Evolutionary conservation across 2,329 filamentous ascomycete genomes (phyloP).

Genomic region (Paraphoma chrysanthemicola): DNA sequence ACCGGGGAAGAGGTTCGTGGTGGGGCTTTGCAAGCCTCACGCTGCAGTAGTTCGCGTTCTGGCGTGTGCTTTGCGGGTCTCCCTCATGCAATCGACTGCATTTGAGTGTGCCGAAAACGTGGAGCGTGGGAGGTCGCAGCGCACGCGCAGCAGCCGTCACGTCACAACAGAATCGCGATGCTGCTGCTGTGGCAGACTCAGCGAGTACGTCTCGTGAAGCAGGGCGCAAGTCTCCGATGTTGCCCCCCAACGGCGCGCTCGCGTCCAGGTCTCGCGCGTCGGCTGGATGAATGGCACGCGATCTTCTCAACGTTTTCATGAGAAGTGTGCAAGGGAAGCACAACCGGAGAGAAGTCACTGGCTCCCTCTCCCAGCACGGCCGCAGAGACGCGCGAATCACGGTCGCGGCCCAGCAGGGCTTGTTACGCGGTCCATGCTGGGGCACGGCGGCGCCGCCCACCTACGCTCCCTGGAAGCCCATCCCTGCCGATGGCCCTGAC

Average conservation of each 20-base stretch:
- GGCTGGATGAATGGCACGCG: constrained; percentile 14
- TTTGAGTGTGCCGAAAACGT: constrained; percentile 13
- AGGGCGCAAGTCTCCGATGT: too few relatives aligned
- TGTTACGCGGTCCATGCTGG: constrained; percentile 12
- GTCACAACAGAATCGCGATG: background rate
- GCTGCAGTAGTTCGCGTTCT: constrained; percentile 22
- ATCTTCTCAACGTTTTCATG: constrained; percentile 11
- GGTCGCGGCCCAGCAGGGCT: constrained; percentile 15
- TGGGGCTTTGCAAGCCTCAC: constrained; percentile 26
- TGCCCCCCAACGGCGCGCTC: background rate
- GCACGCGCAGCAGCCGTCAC: background rate
- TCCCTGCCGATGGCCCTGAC: constrained; percentile 27
- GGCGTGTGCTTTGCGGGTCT: constrained; percentile 30
- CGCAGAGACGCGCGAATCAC: constrained; percentile 28
- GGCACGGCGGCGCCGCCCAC: constrained; percentile 23
- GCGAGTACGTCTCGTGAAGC: too few relatives aligned
- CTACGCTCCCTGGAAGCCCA: constrained; percentile 33
- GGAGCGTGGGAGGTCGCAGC: constrained; percentile 14
- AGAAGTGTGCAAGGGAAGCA: constrained; percentile 13
- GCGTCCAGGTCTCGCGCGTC: background rate
- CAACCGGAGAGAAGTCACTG: constrained; percentile 22
- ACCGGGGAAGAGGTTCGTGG: constrained; percentile 17
- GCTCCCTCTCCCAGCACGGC: constrained; percentile 24
- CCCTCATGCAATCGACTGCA: constrained; percentile 28
- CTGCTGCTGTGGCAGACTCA: background rate